Base-by-base conservation (phyloP, 106 monocot genomes). In the Dactylorhiza incarnata region DNA sequence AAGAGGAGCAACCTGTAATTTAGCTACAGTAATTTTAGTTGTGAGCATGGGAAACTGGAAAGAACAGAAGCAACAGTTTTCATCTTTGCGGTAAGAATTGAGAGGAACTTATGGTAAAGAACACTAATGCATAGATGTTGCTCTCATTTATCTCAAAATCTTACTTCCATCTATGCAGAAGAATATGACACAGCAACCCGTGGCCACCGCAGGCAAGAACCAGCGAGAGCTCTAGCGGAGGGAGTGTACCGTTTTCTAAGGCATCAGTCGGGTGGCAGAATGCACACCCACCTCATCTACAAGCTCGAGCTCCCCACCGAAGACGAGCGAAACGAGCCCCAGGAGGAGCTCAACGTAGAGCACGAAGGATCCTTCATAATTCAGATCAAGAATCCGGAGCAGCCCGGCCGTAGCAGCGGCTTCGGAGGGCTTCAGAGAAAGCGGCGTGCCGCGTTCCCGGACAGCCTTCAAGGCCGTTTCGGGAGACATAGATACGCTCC, bases 271-370 rank as follows among this genome's bases (percentile, higher is more conserved):
- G 78, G 79, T 0, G 46, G 77, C 37, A 53, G 55, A 25, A 52
- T 54, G 10, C 90, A 94, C 79, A 86, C 94, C 48, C 88, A 94
- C 81, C 86, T 94, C 63, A 59, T 94, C 54, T 94, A 94, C 86
- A 94, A 84, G 81, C 88, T 94, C 5, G 86, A 90, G 49, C 74
- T 86, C 45, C 75, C 75, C 0, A 66, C 68, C 3, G 78, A 76
- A 59, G 25, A 20, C 15, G 59, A 48, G 1, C 49, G 46, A 8
- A 73, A 72, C 56, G 83, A 77, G 59, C 88, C 91, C 5, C 85
- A 91, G 73, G 88, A 91, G 67, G 71, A 84, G 16, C 76, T 94
- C 61, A 88, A 91, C 86, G 51, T 94, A 9, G 90, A 94, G 73
- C 81, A 73, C 0, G 94, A 94, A 73, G 90, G 72, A 26, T 94